Conservation (phyloP, 768 basidiomycete species). For the Boletus bicolor region DNA sequence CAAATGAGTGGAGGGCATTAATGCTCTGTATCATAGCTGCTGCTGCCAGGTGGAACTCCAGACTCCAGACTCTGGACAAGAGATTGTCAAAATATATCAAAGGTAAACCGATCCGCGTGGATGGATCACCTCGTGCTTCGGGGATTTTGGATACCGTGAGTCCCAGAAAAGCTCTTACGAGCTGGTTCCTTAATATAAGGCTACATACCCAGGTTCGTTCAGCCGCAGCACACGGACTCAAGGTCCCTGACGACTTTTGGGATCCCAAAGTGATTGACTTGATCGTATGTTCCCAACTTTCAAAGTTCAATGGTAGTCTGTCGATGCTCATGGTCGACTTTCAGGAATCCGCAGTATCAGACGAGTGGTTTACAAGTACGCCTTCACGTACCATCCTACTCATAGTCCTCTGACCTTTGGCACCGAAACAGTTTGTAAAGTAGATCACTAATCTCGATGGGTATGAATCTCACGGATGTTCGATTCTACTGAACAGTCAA, state of each 20-base stretch:
- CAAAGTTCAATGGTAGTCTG: neutral
- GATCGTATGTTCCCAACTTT: constrained; percentile 43
- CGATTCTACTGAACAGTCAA: constrained; percentile 46
- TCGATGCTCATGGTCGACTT: neutral
- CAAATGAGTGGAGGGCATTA: neutral
- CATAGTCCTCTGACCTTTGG: constrained; percentile 1
- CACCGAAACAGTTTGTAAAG: constrained; percentile 23
- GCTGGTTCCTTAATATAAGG: neutral
- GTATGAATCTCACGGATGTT: neutral
- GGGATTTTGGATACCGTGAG: constrained; percentile 71
- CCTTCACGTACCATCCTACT: neutral
- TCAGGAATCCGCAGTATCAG: constrained; percentile 69
- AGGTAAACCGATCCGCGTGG: constrained; percentile 67
- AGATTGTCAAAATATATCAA: constrained; percentile 67
- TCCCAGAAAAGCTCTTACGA: neutral
- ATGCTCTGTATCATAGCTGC: constrained; percentile 45
- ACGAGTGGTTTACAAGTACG: constrained; percentile 74
- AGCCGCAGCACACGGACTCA: constrained; percentile 65
- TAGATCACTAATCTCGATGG: neutral
- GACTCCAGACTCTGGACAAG: constrained; percentile 57
- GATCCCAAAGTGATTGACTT: constrained; percentile 56
- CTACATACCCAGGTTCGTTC: constrained; percentile 53
- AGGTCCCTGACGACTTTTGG: constrained; percentile 68
- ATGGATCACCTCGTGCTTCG: constrained; percentile 71
- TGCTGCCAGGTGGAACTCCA: constrained; percentile 58